phyloP scores from a whole-genome alignment of 2,329 filamentous ascomycete genomes.

The Penicillium palitans region DNA sequence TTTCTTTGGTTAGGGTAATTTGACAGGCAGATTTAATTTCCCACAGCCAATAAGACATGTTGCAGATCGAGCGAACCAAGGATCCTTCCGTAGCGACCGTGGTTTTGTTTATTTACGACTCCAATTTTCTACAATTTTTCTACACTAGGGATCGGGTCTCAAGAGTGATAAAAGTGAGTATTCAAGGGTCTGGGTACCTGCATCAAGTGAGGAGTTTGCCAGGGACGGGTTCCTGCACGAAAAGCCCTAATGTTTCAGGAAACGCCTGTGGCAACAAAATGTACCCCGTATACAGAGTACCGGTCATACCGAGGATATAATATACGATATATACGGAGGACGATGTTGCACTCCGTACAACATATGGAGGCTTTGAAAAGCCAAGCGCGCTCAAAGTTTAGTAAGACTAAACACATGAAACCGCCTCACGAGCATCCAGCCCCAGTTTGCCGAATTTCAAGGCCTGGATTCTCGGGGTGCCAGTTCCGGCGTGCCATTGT shows the following conservation, averaged over 20 bases:
- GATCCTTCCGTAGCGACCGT: constrained; percentile 8
- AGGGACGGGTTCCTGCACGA: constrained; percentile 6
- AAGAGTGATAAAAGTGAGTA: neutral
- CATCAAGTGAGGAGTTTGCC: constrained; percentile 1
- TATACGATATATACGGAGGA: neutral
- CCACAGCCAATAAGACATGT: constrained; percentile 6
- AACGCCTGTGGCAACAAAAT: neutral
- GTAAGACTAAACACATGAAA: constrained; percentile 1
- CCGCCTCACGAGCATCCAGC: neutral
- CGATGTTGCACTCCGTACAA: too few species aligned
- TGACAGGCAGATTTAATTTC: constrained; percentile 5
- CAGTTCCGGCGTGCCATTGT: neutral
- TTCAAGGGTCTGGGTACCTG: constrained; percentile 2
- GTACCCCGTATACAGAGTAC: neutral
- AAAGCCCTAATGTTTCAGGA: constrained; percentile 9
- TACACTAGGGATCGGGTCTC: neutral
- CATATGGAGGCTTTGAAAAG: neutral
- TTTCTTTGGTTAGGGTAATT: neutral
- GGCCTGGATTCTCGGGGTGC: constrained; percentile 6
- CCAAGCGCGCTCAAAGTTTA: constrained; percentile 1
- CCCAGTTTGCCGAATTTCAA: neutral
- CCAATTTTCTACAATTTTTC: neutral
- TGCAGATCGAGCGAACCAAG: constrained; percentile 12
- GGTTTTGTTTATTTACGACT: constrained; percentile 9
- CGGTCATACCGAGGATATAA: neutral